Evolutionary conservation across 768 basidiomycete species (phyloP), one percentile per base, ranked within the genome.

Genomic region (Lactarius tabidus): DNA sequence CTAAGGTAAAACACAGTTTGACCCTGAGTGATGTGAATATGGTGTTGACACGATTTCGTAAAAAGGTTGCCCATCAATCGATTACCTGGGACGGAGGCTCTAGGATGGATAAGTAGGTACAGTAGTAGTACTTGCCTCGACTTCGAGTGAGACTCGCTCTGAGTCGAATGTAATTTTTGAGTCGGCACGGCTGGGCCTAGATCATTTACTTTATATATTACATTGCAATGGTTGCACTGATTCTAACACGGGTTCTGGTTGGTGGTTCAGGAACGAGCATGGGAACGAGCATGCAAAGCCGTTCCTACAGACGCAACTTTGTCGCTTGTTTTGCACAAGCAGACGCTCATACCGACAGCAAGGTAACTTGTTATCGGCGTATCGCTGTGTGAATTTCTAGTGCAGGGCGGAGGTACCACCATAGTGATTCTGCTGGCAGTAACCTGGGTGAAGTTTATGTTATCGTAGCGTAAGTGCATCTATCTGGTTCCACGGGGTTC

Each of bases 1-100:
- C 28, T 66, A 53, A 66, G 65, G 65, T 66, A 38, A 57, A 36
- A 33, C 33, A 4, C 20, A 17, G 60, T 57, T 48, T 39, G n/a
- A 35, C 20, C 18, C 38, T 8, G 33, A 29, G 3, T 61, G 23
- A 28, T 18, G 17, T 61, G 26, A 3, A 17, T 33, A 8, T 2
- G n/a, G 8, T n/a, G 15, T 35, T 61, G 17, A 60, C 17, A 1
- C 2, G 51, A 35, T 15, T 15, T n/a, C 28, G 45, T 52, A 31
- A 23, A 26, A 29, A 8, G 51, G 23, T 62, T 35, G 23, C 18
- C 45, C 41, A 17, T 4, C 26, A 31, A 45, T 39, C 55, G 18
- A 57, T 29, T 4, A 38, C 36, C 18, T 43, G 39, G n/a, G n/a
- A 39, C 17, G 29, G 48, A 51, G 8, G 23, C 18, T 29, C n/a